These are phyloP conservation scores for Chaetothyriales sp. DNA, from an alignment of 2,329 filamentous ascomycete genomes.

Conservation along the genomic window DNA sequence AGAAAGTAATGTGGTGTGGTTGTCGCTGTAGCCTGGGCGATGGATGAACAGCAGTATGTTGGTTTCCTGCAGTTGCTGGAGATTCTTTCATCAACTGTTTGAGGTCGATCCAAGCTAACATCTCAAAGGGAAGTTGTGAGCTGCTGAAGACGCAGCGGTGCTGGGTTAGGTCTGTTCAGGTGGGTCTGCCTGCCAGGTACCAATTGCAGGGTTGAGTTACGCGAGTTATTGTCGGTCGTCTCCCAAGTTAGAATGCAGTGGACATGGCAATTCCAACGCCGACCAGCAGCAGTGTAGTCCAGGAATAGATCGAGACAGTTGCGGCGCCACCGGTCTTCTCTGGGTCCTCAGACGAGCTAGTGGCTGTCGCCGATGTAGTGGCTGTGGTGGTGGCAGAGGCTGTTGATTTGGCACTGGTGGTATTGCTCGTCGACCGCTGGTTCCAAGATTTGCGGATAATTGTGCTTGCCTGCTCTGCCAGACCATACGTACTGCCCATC, in stretches of 20 bases:
- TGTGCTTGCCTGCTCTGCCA: conserved; percentile 21
- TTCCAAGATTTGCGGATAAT: conserved; percentile 19
- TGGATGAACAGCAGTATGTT: background rate
- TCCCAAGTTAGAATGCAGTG: background rate
- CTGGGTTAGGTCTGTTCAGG: background rate
- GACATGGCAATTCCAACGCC: background rate
- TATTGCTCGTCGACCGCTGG: conserved; percentile 24
- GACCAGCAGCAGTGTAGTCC: background rate
- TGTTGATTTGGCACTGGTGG: background rate
- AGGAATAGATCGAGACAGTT: background rate
- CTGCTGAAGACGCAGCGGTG: background rate
- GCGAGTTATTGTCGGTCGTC: background rate
- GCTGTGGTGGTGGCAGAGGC: background rate
- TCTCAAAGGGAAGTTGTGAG: background rate
- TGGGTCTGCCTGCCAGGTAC: background rate
- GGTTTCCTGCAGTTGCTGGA: background rate
- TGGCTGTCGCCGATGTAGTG: background rate
- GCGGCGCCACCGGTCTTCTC: too few species aligned
- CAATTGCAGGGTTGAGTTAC: background rate
- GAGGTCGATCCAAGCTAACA: background rate
- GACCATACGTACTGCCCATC: conserved; percentile 23
- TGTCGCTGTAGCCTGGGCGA: background rate
- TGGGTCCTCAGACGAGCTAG: background rate
- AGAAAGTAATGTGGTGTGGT: background rate
- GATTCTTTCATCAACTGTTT: background rate